Base-by-base conservation (phyloP, 2,329 filamentous ascomycete species). In the Elsinoe arachidis region DNA sequence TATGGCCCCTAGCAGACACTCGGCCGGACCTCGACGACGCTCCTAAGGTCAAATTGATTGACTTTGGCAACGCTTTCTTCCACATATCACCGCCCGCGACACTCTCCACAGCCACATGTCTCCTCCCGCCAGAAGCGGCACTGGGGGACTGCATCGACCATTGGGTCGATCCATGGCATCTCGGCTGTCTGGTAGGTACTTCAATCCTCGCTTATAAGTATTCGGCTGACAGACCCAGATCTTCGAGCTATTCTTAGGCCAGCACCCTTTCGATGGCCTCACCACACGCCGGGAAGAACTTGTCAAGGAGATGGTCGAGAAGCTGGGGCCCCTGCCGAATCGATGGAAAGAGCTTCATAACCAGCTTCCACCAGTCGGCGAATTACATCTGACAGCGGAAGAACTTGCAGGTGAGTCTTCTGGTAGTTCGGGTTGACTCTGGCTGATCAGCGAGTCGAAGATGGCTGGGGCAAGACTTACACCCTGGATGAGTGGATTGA, bases 111-210 rank as follows among this genome's bases (percentile, higher is more conserved):
- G 15, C 37, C 7, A 39, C 37, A n/a, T 56, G 63, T 5, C 62
- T 68, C 14, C 62, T 66, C 21, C 63, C 67, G 15, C 66, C 66
- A 7, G 66, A 69, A 57, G 61, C 68, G 2, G 57, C 65, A 2
- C 54, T 68, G 2, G 59, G 60, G 10, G 64, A 63, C 15, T 62
- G 62, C 2, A 69, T 64, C 64, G 63, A 60, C 12, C 55, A 55
- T 9, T 55, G 57, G 19, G 61, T 65, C 10, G 67, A 68, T 44
- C 64, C 66, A 5, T 69, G 67, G 65, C 68, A 63, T 57, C 56
- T 65, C 11, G 62, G 62, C 5, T 61, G 61, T 57, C 41, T 63
- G 2, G 43, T 47, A n/a, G 5, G 43, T 30, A 30, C 26, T 7
- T 7, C 2, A 7, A 30, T 47, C 19, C 5, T 14, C 14, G 10